phyloP scores from a whole-genome alignment of 2,329 filamentous ascomycete genomes.

The Alternaria brassicicola region DNA sequence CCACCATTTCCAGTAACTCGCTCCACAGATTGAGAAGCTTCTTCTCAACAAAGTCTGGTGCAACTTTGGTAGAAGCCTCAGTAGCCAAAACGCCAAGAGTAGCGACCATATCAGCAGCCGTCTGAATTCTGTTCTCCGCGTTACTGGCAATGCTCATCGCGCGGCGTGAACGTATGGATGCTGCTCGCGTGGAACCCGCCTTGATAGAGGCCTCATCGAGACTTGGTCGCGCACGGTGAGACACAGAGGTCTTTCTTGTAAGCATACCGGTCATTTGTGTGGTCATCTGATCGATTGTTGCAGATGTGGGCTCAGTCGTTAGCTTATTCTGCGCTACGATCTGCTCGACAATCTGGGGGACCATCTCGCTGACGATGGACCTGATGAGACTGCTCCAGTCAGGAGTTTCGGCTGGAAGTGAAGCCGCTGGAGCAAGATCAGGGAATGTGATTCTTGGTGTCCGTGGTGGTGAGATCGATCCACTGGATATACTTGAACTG shows the following conservation, averaged over 20 bases:
- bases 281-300: slow-evolving; percentile 37
- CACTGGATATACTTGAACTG: slow-evolving; percentile 6
- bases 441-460: slow-evolving; percentile 22
- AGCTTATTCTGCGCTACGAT: slow-evolving; percentile 38
- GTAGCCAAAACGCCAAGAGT: slow-evolving; percentile 40
- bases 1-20: slow-evolving; percentile 42
- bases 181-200: slow-evolving; percentile 6
- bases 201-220: slow-evolving; percentile 31
- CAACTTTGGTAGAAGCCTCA: slow-evolving; percentile 33
- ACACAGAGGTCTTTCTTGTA: slow-evolving; percentile 32
- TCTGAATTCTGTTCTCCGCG: slow-evolving; percentile 38
- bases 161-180: slow-evolving; percentile 32
- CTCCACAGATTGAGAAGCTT: slow-evolving; percentile 42
- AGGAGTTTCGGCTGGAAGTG: slow-evolving; percentile 15
- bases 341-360: slow-evolving; percentile 43
- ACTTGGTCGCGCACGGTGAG: slow-evolving; percentile 30
- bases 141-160: slow-evolving; percentile 37
- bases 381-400: slow-evolving; percentile 41
- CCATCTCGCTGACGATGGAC: slow-evolving; percentile 43
- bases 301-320: slow-evolving; percentile 20
- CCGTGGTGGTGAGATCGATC: slow-evolving; percentile 24
- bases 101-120: slow-evolving; percentile 44
- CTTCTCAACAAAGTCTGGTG: slow-evolving; percentile 43
- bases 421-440: slow-evolving; percentile 5
- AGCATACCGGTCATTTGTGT: slow-evolving; percentile 41